phyloP scores from a whole-genome alignment of 2,329 filamentous ascomycete genomes.

The Ophiocordyceps robertsii region DNA sequence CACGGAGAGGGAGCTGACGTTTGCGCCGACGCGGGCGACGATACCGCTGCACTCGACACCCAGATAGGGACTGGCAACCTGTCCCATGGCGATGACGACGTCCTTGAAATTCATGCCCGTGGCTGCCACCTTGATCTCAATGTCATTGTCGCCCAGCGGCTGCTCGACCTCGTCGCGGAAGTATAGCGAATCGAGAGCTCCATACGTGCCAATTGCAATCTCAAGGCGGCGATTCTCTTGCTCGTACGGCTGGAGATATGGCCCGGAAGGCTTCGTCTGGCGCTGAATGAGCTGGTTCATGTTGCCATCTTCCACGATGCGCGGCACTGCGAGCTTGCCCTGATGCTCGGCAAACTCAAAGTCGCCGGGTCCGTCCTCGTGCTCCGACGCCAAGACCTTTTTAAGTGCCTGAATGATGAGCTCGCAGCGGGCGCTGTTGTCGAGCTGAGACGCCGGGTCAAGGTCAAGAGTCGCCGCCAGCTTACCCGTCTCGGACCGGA shows the following conservation, averaged over 20 bases:
- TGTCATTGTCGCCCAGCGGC: constrained; percentile 18
- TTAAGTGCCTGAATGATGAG: constrained; percentile 16
- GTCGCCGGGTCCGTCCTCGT: constrained; percentile 9
- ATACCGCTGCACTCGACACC: constrained; percentile 27
- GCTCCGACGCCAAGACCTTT: constrained; percentile 6
- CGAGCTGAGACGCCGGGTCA: constrained; percentile 20
- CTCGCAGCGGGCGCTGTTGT: constrained; percentile 13
- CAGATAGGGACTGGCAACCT: constrained; percentile 17
- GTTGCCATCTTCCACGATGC: constrained; percentile 11
- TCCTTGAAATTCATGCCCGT: constrained; percentile 33
- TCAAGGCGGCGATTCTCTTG: constrained; percentile 18
- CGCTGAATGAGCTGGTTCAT: constrained; percentile 15
- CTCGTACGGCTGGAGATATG: constrained; percentile 22
- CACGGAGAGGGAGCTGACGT: constrained; percentile 43
- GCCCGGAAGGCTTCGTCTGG: constrained; percentile 10
- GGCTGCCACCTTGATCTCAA: constrained; percentile 29
- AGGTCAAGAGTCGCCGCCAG: constrained; percentile 31
- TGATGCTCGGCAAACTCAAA: constrained; percentile 16
- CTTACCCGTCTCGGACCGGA: constrained; percentile 32
- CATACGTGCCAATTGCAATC: constrained; percentile 23
- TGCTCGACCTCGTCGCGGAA: constrained; percentile 20
- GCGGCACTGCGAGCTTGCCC: constrained; percentile 15
- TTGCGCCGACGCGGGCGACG: constrained; percentile 38
- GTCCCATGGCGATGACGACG: constrained; percentile 27
- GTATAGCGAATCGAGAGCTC: constrained; percentile 24